Base-by-base conservation (phyloP, 1,284 basidiomycete species). In the Ustilago curta region DNA sequence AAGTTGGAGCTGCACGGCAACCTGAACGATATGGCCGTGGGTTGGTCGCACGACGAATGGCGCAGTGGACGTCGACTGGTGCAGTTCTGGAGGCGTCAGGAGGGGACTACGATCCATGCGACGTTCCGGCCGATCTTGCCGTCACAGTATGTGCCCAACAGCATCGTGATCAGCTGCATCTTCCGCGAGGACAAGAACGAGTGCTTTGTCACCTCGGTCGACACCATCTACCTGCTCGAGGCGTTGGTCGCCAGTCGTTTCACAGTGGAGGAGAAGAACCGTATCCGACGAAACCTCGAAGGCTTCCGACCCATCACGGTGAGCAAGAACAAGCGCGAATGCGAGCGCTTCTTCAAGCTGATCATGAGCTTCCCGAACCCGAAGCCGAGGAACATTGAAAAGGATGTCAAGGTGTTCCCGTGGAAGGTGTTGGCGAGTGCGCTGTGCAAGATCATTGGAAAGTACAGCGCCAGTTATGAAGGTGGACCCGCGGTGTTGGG, bases 361-460 rank as follows among this genome's bases (percentile, higher is more conserved):
- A 95, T 98, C 86, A 97, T 98, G 95, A 90, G 92, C 61, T 96
- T 97, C 82, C 93, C 93, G 0, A 90, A 92, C 60, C 95, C 95
- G 3, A 95, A 94, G 85, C 95, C 95, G 6, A 88, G 96, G 56
- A 95, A 96, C 85, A 98, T 98, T 70, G 95, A 97, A 85, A 97
- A 98, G 88, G 94, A 97, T 81, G 89, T 98, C 84, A 98, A 98
- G 86, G 94, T 97, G 2, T 98, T 98, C 83, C 90, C 91, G n/a
- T 98, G 95, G 95, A 89, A 89, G 47, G 87, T 91, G 52, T 88
- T 98, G 12, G 89, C 89, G 7, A 89, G 90, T 66, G 94, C 94
- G 0, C 86, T 98, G 64, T 91, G 93, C 73, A 97, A 97, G 87
- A 95, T 97, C 71, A 89, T 97, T 50, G 90, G 91, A 39, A 97